Base-by-base conservation (phyloP, 192 early-diverging fungal species). In the Irineochytrium annulatum region DNA sequence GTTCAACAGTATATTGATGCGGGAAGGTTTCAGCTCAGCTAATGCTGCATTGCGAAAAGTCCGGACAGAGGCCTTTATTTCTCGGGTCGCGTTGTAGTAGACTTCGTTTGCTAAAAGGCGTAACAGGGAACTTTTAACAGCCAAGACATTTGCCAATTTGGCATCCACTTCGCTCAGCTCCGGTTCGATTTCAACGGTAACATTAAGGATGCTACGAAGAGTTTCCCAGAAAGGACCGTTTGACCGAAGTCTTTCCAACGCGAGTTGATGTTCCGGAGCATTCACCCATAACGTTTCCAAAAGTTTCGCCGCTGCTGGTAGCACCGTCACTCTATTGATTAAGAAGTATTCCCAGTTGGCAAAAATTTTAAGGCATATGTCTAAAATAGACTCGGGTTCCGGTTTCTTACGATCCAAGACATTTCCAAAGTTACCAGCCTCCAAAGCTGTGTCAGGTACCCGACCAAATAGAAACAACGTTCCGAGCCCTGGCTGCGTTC, bases 401-500 rank as follows among this genome's bases (percentile, higher is more conserved):
- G 27, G 11, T 34, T 22, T 14, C 39, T 26, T 24, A 55, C 27
- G 19, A 17, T 67, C 24, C 17, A 4, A 2, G 29, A 28, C n/a
- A 28, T 34, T 37, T 16, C 11, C 14, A 43, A 43, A 3, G 24
- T 11, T 46, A 24, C 19, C 16, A 26, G 17, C 11, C 30, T 55
- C 16, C 41, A 57, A 55, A 20, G 43, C 2, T 22, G 46, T 45
- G 1, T 28, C 39, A 14, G 59, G 13, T 30, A 66, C 60, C 8
- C 48, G 54, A 13, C 59, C 70, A 37, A 13, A 57, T 43, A 80
- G 45, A 34, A 80, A 67, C 54, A 80, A 37, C 2, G 66, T 66
- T 28, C 52, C 73, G 4, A 80, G 63, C 17, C 78, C 78, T 22
- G 76, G 72, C 48, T 80, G 78, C 20, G 69, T 72, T 28, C 65